Evolutionary conservation across 2,329 filamentous ascomycete species (phyloP).

Genomic region (Sclerotinia subarctica): DNA sequence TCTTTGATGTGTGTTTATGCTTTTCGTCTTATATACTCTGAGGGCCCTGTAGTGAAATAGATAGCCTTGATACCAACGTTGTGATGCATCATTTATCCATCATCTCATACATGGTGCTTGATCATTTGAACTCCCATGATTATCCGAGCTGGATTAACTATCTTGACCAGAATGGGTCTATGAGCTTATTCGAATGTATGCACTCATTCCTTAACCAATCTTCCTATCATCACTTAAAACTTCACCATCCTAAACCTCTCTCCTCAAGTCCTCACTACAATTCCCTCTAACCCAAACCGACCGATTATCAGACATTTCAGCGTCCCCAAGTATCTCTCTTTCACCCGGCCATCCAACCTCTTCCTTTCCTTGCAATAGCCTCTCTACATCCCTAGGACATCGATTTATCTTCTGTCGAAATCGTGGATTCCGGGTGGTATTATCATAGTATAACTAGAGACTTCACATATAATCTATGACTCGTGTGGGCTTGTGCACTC

Average conservation of each 20-base stretch:
- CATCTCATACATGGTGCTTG: not conserved
- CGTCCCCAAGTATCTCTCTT: not conserved
- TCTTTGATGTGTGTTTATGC: not conserved
- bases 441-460: not conserved
- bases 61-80: not conserved
- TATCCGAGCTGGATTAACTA: not conserved
- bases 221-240: not conserved
- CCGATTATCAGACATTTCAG: not conserved
- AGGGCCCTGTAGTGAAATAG: not conserved
- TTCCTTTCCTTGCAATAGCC: not conserved
- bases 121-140: not conserved
- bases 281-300: not conserved
- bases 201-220: not conserved
- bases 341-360: no score
- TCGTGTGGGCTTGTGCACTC: not conserved
- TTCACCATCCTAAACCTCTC: not conserved
- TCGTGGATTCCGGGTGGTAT: no score
- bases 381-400: fast-evolving
- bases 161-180: not conserved
- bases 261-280: not conserved
- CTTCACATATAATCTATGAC: not conserved
- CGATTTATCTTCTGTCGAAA: fast-evolving
- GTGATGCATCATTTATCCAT: not conserved
- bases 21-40: not conserved
- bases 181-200: not conserved